Evolutionary conservation across 2,329 filamentous ascomycete species (phyloP).

Genomic region (Penicillium fuscoglaucum): DNA sequence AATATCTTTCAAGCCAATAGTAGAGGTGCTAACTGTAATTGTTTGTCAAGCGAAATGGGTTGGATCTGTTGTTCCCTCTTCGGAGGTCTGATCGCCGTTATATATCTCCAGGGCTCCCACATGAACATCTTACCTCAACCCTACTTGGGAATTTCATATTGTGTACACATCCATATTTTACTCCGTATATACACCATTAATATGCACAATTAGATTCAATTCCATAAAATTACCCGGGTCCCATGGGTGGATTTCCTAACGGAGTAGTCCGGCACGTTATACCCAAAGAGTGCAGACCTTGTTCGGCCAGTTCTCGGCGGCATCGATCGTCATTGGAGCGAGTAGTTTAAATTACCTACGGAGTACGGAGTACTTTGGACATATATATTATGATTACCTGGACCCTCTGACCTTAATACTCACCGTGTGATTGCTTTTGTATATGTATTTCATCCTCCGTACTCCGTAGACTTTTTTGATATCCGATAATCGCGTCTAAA

Average conservation of each 20-base stretch:
- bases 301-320: constrained; percentile 25
- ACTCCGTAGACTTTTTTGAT: neutral
- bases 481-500: neutral
- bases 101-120: neutral
- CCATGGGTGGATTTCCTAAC: neutral
- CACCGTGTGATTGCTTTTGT: neutral
- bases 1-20: neutral
- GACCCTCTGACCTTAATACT: neutral
- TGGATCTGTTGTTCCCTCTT: constrained; percentile 1
- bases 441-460: neutral
- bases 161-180: too few species aligned
- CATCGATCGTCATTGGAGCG: constrained; percentile 27
- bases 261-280: constrained; percentile 20
- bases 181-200: too few species aligned
- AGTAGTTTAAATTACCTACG: constrained; percentile 23
- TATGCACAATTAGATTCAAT: neutral
- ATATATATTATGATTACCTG: neutral
- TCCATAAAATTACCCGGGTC: neutral
- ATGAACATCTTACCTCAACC: neutral
- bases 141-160: neutral
- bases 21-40: neutral
- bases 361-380: too few species aligned
- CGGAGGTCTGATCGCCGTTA: constrained; percentile 16
- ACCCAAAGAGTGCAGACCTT: constrained; percentile 18
- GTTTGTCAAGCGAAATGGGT: neutral